Conservation (phyloP, 192 early-diverging fungal genomes). For the Backusella psychrophila region DNA sequence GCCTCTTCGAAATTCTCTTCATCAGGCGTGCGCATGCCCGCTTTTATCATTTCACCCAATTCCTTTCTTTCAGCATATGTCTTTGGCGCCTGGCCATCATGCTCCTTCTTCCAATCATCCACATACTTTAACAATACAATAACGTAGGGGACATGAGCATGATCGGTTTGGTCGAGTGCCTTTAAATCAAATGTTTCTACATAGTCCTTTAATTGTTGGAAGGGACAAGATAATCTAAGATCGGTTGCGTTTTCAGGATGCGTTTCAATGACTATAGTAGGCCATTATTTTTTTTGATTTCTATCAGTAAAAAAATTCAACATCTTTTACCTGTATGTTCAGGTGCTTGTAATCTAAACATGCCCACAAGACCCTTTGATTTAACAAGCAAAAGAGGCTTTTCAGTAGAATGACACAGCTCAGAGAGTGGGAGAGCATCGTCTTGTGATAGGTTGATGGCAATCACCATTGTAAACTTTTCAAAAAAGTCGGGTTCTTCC, state of each 20-base stretch:
- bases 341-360: slow-evolving; percentile 62
- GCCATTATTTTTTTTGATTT: not conserved
- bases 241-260: slow-evolving; percentile 80
- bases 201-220: slow-evolving; percentile 64
- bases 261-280: slow-evolving; percentile 77
- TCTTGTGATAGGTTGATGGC: slow-evolving; percentile 60
- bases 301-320: too few relatives aligned
- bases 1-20: slow-evolving; percentile 95
- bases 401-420: slow-evolving; percentile 57
- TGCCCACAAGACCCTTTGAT: slow-evolving; percentile 76
- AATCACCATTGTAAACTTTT: slow-evolving; percentile 76
- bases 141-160: slow-evolving; percentile 83
- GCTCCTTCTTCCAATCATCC: slow-evolving; percentile 68
- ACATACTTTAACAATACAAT: slow-evolving; percentile 79
- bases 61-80: slow-evolving; percentile 60
- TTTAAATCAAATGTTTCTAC: slow-evolving; percentile 67
- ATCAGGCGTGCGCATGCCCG: slow-evolving; percentile 56
- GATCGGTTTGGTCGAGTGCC: slow-evolving; percentile 60
- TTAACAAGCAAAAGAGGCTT: slow-evolving; percentile 72
- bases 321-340: slow-evolving; percentile 75
- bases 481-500: slow-evolving; percentile 54
- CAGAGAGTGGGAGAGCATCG: slow-evolving; percentile 53
- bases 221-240: slow-evolving; percentile 82
- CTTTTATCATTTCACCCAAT: slow-evolving; percentile 61
- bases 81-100: slow-evolving; percentile 59